These are phyloP conservation scores for Zygoascus sp. DNA, from an alignment of 1,139 yeast genomes.

Conservation along the genomic window DNA sequence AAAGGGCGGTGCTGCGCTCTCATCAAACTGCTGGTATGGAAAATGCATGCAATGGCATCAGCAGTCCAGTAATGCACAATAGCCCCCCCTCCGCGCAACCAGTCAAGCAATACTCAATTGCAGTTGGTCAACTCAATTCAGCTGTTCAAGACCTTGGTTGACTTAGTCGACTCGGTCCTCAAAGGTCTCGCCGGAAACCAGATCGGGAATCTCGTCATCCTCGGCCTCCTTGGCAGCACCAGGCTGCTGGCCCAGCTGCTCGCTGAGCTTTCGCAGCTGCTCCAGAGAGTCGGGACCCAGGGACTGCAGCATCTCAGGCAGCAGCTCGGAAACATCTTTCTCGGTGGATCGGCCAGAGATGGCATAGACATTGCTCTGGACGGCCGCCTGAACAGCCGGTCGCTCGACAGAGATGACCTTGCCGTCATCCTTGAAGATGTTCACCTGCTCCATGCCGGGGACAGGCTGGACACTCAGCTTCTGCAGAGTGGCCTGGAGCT, in stretches of 20 bases:
- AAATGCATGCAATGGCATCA: too few relatives aligned
- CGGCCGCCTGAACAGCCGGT: slow-evolving; percentile 92
- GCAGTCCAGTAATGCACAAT: too few relatives aligned
- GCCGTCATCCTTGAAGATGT: slow-evolving; percentile 96
- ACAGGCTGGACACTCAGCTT: slow-evolving; percentile 87
- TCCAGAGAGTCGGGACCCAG: slow-evolving; percentile 95
- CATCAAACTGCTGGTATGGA: not conserved
- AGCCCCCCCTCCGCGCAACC: too few relatives aligned
- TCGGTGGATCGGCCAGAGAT: slow-evolving; percentile 95
- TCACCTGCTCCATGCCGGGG: slow-evolving; percentile 91
- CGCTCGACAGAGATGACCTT: slow-evolving; percentile 93
- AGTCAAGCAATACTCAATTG: too few relatives aligned
- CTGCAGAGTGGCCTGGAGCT: slow-evolving; percentile 83
- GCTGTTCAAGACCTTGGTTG: too few relatives aligned
- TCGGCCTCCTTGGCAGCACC: slow-evolving; percentile 47
- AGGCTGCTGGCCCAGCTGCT: slow-evolving; percentile 60
- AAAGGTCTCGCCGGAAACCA: slow-evolving; percentile 93
- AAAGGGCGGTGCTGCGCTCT: too few relatives aligned
- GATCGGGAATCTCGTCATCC: slow-evolving; percentile 75
- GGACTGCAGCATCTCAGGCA: slow-evolving; percentile 94
- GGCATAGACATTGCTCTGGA: slow-evolving; percentile 87
- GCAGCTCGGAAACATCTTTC: slow-evolving; percentile 86
- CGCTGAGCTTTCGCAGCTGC: slow-evolving; percentile 85
- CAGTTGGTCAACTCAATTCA: too few relatives aligned
- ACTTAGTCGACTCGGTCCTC: slow-evolving; percentile 54